Evolutionary conservation across 306 rosid genomes (phyloP), one percentile per base, ranked within the genome.

Genomic region (Myrica gale): DNA sequence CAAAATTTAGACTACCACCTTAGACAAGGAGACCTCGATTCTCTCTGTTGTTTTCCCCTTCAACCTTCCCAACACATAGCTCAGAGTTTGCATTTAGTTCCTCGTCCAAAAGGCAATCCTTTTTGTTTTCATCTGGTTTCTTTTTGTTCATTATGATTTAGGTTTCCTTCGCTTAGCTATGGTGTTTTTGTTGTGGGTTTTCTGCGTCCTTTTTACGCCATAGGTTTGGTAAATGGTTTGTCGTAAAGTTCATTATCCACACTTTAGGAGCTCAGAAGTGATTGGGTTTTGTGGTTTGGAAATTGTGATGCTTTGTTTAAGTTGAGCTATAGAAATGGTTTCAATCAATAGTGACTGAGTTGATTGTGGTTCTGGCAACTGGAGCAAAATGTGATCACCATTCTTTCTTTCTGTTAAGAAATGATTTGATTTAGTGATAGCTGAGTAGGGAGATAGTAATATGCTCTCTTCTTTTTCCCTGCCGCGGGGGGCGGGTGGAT

Each of bases 321-420:
- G 50, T 42, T 65, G 48, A n/a, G 48, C 19, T 6, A 7, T 6
- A n/a, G 50, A 65, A 53, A 41, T 54, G 65, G 26, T 73, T 73
- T 70, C 11, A 19, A 43, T 48, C 16, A 4, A 16, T 43, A 32
- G 41, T 57, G 63, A 72, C 54, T 51, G 82, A 43, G 68, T 37
- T 62, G n/a, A 5, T 23, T 62, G 21, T 54, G 19, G n/a, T n/a
- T 6, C 53, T 79, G 47, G 52, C 51, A n/a, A 71, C 13, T 44
- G 43, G 13, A 17, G 48, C 10, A 41, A 65, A 65, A 43, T 39
- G 45, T 16, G 0, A 65, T 9, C 42, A 26, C 48, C 3, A 32
- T 57, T 57, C 17, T 39, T 17, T 8, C 42, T 65, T 65, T 8
- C 69, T 61, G 6, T 51, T 20, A 20, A 50, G 81, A 39, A 61